phyloP scores from a whole-genome alignment of 768 basidiomycete species.

The Serendipita sp. region DNA sequence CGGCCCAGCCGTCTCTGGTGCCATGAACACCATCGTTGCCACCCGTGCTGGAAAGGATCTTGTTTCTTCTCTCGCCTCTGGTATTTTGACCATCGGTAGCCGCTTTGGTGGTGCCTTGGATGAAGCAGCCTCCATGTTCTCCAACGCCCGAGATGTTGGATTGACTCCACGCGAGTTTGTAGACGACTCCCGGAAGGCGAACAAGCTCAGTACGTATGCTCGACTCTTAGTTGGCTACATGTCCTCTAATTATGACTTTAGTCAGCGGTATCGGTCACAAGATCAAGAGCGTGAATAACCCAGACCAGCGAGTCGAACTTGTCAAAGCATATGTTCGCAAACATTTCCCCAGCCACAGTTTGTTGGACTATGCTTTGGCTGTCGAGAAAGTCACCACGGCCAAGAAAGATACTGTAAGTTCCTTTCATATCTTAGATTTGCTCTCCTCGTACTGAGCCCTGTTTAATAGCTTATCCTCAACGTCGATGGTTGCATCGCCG shows the following conservation, averaged over 20 bases:
- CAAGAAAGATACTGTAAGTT: conserved; percentile 83
- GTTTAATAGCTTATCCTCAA: conserved; percentile 66
- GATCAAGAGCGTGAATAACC: conserved; percentile 98
- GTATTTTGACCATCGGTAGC: conserved; percentile 93
- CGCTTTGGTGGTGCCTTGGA: conserved; percentile 98
- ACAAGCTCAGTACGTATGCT: conserved; percentile 65
- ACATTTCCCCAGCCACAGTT: conserved; percentile 86
- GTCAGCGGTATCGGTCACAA: conserved; percentile 99
- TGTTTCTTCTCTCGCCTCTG: conserved; percentile 89
- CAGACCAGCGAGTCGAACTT: conserved; percentile 79
- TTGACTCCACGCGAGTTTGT: conserved; percentile 97
- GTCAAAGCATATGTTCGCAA: conserved; percentile 92
- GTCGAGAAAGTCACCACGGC: conserved; percentile 95
- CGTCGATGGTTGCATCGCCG: conserved; percentile 90
- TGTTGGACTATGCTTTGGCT: conserved; percentile 87
- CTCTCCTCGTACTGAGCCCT: neutral
- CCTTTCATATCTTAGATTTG: neutral
- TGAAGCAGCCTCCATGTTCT: conserved; percentile 94
- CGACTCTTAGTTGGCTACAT: conserved; percentile 1
- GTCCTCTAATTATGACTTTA: conserved; percentile 16
- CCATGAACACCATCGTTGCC: conserved; percentile 99
- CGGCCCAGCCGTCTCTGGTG: conserved; percentile 92
- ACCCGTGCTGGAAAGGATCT: conserved; percentile 98
- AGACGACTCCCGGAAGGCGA: conserved; percentile 78
- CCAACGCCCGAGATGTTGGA: conserved; percentile 74